A percentile compares a stretch with the other conserved stretches of the same genome.
Evolutionary conservation across 2,329 filamentous ascomycete species (phyloP).

Genomic region (Aspergillus tubingensis): DNA sequence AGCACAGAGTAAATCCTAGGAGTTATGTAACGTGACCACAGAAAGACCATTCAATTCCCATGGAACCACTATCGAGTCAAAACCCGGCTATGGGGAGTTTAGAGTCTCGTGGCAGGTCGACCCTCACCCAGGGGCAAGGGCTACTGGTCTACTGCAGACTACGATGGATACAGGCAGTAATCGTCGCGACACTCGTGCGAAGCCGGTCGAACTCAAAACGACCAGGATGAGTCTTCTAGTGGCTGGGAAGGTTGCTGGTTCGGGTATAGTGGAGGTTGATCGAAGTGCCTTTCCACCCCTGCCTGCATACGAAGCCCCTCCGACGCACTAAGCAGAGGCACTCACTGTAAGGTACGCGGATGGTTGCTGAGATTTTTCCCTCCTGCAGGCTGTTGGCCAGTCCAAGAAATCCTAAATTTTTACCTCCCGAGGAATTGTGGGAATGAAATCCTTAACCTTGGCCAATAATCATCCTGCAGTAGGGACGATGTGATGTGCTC

Average conservation of each 20-base stretch:
- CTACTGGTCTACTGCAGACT: no score
- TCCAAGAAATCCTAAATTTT: background rate
- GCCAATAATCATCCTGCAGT: background rate
- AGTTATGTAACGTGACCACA: background rate
- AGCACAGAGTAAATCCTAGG: no score
- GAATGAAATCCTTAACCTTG: background rate
- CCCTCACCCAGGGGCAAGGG: conserved; percentile 1
- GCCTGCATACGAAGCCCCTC: conserved; percentile 1
- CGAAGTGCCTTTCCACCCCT: background rate
- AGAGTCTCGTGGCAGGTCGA: background rate
- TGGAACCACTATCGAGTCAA: background rate
- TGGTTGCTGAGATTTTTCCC: background rate
- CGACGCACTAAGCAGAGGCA: no score
- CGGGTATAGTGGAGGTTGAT: conserved; percentile 14
- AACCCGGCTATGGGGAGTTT: background rate
- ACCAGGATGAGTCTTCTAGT: conserved; percentile 5
- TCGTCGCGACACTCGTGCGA: conserved; percentile 1
- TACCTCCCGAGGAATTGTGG: background rate
- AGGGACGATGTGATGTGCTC: no score
- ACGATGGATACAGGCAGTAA: no score
- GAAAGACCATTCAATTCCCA: background rate
- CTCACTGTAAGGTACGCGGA: conserved; percentile 4
- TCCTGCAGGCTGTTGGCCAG: no score
- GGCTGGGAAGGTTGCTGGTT: conserved; percentile 13
- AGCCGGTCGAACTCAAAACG: conserved; percentile 8